Evolutionary conservation across 1,284 basidiomycete genomes (phyloP), one percentile per base, ranked within the genome.

Genomic region (Cutaneotrichosporon spelunceum): DNA sequence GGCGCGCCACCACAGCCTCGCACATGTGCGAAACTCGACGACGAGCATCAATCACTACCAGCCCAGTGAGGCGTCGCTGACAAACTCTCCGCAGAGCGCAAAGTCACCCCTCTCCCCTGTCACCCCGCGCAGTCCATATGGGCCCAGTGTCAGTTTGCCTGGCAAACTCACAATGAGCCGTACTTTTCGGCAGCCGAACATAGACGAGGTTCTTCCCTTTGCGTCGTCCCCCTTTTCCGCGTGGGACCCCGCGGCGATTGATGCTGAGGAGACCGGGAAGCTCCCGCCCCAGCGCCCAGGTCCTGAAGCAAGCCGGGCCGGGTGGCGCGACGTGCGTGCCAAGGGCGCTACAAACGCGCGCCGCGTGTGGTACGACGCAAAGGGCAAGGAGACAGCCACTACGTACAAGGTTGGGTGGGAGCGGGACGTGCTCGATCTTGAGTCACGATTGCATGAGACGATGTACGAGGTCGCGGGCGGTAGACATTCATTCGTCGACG

Each of bases 371-470:
- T 33, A 44, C 48, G 58, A 58, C 14, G 54, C 48, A 21, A 36
- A 29, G 10, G 56, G 66, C 9, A 42, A 64, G 13, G 57, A 62
- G n/a, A 57, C 66, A 4, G 58, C 48, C 2, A 56, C 64, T 0
- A 62, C 68, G 3, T 79, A 79, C 57, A 67, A 66, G 36, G 69
- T 79, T 4, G 78, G 78, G 11, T 78, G 70, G 66, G 76, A 78
- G 65, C 67, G 72, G 48, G 67, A 71, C 2, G 70, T 79, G 2
- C 56, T 78, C 55, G 78, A 78, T 61, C 66, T 76, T 19, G 78
- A 78, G 60, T 68, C 70, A 1, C 64, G 76, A 26, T 66, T 78
- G 8, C 76, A 79, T 59, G 75, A 77, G 62, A 70, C 76, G 1
- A 69, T 75, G 67, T 74, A 68, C 61, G 68, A 75, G 23, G 27